Evolutionary conservation across 345 rosid species (phyloP), one percentile per base, ranked within the genome.

Genomic region (Rhizophora apiculata): DNA sequence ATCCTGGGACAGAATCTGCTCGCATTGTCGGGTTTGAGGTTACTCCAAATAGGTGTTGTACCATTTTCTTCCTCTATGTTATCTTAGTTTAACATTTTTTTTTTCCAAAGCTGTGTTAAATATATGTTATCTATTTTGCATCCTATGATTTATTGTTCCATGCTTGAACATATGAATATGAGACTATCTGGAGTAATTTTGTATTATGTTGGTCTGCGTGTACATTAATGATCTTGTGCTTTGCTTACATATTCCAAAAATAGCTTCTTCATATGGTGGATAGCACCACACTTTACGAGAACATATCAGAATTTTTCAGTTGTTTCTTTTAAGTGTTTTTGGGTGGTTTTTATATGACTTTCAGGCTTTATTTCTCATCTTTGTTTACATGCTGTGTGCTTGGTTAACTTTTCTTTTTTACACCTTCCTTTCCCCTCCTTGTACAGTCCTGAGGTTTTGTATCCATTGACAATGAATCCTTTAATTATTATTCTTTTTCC

Each of bases 11-110:
- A 66, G 98, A 88, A 60, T 81, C 96, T 77, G 95, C 97, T 62
- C 75, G 98, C 66, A 94, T 94, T 84, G 98, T 94, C 62, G 98
- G 96, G 43, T 94, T 94, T 84, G 98, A 94, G 81, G 97, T 94
- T 78, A 84, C 89, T 64, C 95, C 97, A 22, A 88, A 80, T 84
- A 94, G 98, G 98, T 94, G 37, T 63, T 71, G 11, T 67, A 37
- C 56, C 21, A 9, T 32, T 70, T 65, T 72, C 58, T 62, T 53
- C 57, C 57, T 39, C 55, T 55, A 20, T 34, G 27, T 51, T 54
- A 62, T 52, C 31, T 27, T 21, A 2, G 31, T 63, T 51, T 31
- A 11, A 1, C 46, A 20, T 22, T 49, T 74, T 54, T 63, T 54
- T 55, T 48, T 34, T 3, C 5, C 37, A 4, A 4, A 20, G 37